Conservation (phyloP, 108 stramenopile species). For the Phaeodactylum tricornutum region DNA sequence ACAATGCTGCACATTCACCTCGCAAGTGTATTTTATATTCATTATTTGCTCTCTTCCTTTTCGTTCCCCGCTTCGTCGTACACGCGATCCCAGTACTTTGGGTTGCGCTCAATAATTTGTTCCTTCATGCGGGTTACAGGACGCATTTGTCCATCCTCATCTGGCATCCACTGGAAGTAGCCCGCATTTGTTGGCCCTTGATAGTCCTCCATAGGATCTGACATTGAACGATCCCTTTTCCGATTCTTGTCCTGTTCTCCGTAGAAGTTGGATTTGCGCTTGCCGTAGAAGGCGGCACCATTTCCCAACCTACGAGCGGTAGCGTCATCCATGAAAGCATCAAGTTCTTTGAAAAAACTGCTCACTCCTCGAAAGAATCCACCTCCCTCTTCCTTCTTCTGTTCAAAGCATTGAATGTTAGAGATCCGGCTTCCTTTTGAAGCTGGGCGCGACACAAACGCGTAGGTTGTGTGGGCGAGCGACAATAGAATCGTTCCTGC, state of each 20-base stretch:
- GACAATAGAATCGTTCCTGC: no score
- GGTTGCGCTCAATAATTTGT: conserved; percentile 51
- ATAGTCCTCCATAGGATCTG: conserved; percentile 66
- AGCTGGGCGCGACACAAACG: no score
- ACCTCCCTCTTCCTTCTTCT: conserved; percentile 7
- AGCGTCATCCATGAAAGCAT: conserved; percentile 86
- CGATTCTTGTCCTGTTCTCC: conserved; percentile 42
- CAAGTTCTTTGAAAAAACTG: conserved; percentile 73
- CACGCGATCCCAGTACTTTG: conserved; percentile 21
- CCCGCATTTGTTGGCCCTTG: conserved; percentile 61
- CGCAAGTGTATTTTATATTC: no score
- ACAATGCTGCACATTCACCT: no score
- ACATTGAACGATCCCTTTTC: conserved; percentile 39
- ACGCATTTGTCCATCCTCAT: conserved; percentile 58
- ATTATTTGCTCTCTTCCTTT: no score
- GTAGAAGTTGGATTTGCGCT: conserved; percentile 60
- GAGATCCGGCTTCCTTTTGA: no score
- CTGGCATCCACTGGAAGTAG: conserved; percentile 76
- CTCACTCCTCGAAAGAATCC: conserved; percentile 24
- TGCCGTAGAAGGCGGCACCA: conserved; percentile 79
- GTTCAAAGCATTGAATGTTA: no score
- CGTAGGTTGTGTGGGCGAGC: no score
- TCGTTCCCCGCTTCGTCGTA: no score
- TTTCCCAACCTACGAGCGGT: conserved; percentile 64
- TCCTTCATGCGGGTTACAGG: conserved; percentile 70